phyloP scores from a whole-genome alignment of 768 basidiomycete genomes.

The Mycena leptocephala region DNA sequence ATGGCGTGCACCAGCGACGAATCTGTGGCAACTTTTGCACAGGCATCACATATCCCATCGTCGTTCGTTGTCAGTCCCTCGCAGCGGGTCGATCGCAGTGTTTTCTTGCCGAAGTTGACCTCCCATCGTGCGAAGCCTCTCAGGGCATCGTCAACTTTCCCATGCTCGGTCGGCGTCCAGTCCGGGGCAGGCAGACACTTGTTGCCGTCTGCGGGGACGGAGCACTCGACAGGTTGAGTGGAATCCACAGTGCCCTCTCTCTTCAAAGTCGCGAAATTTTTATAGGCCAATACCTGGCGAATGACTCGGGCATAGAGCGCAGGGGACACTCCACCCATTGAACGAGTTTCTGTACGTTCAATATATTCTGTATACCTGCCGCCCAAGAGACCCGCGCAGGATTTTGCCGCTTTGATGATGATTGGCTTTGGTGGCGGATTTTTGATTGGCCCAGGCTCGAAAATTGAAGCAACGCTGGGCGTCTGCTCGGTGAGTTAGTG shows the following conservation, averaged over 20 bases:
- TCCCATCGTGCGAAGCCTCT: background rate
- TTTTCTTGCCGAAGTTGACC: conserved; percentile 1
- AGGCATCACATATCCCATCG: no score
- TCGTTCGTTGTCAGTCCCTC: background rate
- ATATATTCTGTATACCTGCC: conserved; percentile 25
- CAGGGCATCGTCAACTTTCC: background rate
- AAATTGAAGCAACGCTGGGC: no score
- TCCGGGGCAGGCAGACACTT: background rate
- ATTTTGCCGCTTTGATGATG: no score
- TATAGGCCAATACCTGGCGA: conserved; percentile 3
- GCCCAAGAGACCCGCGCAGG: conserved; percentile 17
- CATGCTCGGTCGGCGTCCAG: conserved; percentile 5
- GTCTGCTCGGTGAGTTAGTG: no score
- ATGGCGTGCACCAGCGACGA: no score
- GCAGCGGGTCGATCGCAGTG: background rate
- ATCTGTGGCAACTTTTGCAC: no score
- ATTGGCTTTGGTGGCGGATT: no score
- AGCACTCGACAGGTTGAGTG: no score
- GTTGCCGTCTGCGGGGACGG: background rate
- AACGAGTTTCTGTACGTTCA: conserved; percentile 21
- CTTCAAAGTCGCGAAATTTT: background rate
- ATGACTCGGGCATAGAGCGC: background rate
- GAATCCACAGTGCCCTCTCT: no score
- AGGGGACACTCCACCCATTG: conserved; percentile 22
- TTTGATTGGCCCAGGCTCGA: no score